These are phyloP conservation scores for Hymenotorrendiella dingleyae DNA, from an alignment of 2,329 filamentous ascomycete species.

Conservation along the genomic window DNA sequence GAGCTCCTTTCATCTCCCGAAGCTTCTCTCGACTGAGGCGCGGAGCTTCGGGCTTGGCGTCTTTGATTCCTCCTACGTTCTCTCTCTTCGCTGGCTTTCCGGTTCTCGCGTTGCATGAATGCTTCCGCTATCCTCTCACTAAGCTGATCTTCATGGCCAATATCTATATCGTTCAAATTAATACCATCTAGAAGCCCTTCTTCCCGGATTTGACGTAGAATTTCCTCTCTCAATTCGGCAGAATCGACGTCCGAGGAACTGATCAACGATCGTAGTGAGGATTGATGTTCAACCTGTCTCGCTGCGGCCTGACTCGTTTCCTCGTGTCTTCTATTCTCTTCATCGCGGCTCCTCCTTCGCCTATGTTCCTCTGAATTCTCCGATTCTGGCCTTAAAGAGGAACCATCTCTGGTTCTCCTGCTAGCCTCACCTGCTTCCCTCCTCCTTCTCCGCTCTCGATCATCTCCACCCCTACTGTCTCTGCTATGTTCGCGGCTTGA, in stretches of 20 bases:
- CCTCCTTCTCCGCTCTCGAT: slow-evolving; percentile 26
- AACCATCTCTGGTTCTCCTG: slow-evolving; percentile 20
- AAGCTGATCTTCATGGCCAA: slow-evolving; percentile 80
- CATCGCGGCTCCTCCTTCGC: slow-evolving; percentile 23
- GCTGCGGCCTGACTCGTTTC: slow-evolving; percentile 22
- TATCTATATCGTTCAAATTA: slow-evolving; percentile 80
- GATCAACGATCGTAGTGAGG: slow-evolving; percentile 78
- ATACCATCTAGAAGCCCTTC: slow-evolving; percentile 84
- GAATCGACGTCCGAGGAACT: slow-evolving; percentile 73
- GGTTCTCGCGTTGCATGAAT: slow-evolving; percentile 69
- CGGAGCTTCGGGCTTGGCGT: slow-evolving; percentile 21
- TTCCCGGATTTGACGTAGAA: slow-evolving; percentile 80
- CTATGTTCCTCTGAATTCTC: slow-evolving; percentile 19
- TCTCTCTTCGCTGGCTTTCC: slow-evolving; percentile 45
- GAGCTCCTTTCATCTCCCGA: slow-evolving; percentile 24
- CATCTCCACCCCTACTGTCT: slow-evolving; percentile 23
- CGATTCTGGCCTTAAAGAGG: slow-evolving; percentile 15
- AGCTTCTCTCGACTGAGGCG: slow-evolving; percentile 23
- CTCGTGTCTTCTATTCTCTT: slow-evolving; percentile 24
- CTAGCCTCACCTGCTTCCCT: slow-evolving; percentile 30
- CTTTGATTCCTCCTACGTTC: slow-evolving; percentile 38
- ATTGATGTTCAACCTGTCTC: slow-evolving; percentile 78
- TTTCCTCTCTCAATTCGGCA: slow-evolving; percentile 77
- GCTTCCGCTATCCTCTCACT: slow-evolving; percentile 87
- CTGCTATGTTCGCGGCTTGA: slow-evolving; percentile 32